These are phyloP conservation scores for Aspergillus quadrilineatus DNA, from an alignment of 2,329 filamentous ascomycete species.

Conservation along the genomic window DNA sequence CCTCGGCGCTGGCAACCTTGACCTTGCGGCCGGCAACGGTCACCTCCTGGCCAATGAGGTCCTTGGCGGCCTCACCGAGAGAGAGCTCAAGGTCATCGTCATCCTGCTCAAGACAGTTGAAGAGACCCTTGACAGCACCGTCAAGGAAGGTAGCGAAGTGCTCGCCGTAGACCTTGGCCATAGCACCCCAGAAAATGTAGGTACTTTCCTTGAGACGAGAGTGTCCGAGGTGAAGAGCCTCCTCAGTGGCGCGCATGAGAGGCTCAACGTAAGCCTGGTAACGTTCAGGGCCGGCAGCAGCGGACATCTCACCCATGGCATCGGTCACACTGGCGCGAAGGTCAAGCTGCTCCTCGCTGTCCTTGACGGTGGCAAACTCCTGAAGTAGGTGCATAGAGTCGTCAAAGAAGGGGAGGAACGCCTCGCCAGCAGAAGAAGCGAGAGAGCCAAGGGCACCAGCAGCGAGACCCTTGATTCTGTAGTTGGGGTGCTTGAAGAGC, in stretches of 20 bases:
- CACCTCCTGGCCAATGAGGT: conserved; percentile 73
- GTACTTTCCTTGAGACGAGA: conserved; percentile 91
- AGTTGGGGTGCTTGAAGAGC: conserved; percentile 79
- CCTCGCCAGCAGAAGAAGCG: conserved; percentile 76
- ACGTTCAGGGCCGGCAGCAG: conserved; percentile 77
- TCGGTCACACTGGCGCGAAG: conserved; percentile 88
- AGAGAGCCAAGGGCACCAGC: conserved; percentile 89
- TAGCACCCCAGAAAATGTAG: conserved; percentile 93
- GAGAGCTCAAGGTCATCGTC: conserved; percentile 77
- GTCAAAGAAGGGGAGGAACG: conserved; percentile 89
- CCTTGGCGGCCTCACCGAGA: conserved; percentile 70
- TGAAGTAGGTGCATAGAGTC: conserved; percentile 87
- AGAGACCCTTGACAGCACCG: conserved; percentile 57
- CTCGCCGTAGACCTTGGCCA: conserved; percentile 90
- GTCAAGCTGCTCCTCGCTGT: conserved; percentile 83
- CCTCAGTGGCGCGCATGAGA: conserved; percentile 88
- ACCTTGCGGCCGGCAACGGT: conserved; percentile 80
- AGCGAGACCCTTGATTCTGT: conserved; percentile 84
- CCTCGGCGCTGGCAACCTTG: conserved; percentile 66
- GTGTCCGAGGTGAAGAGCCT: conserved; percentile 84
- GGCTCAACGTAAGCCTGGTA: conserved; percentile 91
- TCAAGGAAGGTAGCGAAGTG: conserved; percentile 49
- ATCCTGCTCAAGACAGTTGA: conserved; percentile 83
- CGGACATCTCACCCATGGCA: conserved; percentile 87
- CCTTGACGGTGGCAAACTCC: conserved; percentile 79